Evolutionary conservation across 495 filamentous ascomycete species (phyloP).

Genomic region (Rhypophila decipiens): DNA sequence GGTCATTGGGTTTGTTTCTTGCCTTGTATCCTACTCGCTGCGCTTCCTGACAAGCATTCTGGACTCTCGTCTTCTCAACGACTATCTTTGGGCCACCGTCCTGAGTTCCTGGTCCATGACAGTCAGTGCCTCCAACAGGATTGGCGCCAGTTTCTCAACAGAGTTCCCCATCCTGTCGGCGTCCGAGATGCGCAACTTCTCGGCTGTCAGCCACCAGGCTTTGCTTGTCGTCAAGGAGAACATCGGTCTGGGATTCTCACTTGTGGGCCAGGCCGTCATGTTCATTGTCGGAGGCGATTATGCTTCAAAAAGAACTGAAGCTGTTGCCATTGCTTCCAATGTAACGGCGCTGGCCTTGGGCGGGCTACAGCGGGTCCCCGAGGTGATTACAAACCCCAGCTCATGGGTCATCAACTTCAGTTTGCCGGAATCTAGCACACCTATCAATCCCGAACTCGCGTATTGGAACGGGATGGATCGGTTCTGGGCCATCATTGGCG

Average conservation of each 20-base stretch:
- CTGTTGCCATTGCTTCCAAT: conserved; percentile 3
- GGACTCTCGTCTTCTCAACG: conserved; percentile 10
- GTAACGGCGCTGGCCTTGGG: conserved; percentile 8
- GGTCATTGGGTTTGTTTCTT: conserved; percentile 27
- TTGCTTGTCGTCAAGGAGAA: conserved; percentile 31
- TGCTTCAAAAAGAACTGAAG: conserved; percentile 15
- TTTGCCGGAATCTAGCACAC: conserved; percentile 26
- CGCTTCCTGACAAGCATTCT: conserved; percentile 12
- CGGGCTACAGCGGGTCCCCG: conserved; percentile 8
- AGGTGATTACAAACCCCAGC: conserved; percentile 21
- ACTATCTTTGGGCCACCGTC: conserved; percentile 1
- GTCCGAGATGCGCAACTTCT: conserved; percentile 41
- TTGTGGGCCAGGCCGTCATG: conserved; percentile 13
- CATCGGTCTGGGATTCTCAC: conserved; percentile 20
- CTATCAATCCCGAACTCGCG: conserved; percentile 56
- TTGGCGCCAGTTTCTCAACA: conserved; percentile 31
- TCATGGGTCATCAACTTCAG: conserved; percentile 48
- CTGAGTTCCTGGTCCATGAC: conserved; percentile 17
- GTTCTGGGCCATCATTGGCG: conserved; percentile 69
- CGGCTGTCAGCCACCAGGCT: conserved; percentile 42
- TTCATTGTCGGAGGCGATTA: conserved; percentile 31
- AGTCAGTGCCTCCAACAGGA: conserved; percentile 25
- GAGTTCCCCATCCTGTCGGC: conserved; percentile 33
- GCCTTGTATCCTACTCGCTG: conserved; percentile 7
- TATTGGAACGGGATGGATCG: conserved; percentile 75